phyloP scores from a whole-genome alignment of 352 stramenopile species.

The Thalassiosira livingstoniorum region DNA sequence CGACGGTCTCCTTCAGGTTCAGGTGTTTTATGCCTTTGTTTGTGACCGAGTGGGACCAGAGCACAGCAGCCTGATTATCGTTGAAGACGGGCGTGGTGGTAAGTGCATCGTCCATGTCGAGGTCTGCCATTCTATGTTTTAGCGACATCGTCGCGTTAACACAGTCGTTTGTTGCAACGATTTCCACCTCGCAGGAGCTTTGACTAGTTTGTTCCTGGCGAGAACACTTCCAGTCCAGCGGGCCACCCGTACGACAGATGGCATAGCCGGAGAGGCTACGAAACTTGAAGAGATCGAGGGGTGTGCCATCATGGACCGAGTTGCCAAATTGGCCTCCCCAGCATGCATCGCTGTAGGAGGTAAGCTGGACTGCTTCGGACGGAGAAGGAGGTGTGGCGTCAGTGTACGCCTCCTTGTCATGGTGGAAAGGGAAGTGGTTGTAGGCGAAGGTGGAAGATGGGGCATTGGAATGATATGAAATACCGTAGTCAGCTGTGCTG shows the following conservation, averaged over 20 bases:
- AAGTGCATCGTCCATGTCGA: background rate
- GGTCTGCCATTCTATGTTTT: background rate
- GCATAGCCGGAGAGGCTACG: conserved; percentile 12
- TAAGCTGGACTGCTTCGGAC: background rate
- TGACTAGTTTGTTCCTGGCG: conserved; percentile 12
- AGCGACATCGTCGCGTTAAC: conserved; percentile 16
- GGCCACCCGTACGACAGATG: conserved; percentile 4
- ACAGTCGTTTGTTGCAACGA: conserved; percentile 17
- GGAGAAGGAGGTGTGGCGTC: background rate
- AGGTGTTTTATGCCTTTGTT: conserved; percentile 35
- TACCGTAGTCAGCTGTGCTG: conserved; percentile 1
- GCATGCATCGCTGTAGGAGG: background rate
- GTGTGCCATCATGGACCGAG: too few relatives aligned
- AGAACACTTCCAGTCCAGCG: conserved; percentile 11
- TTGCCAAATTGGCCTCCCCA: too few relatives aligned
- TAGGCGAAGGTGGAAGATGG: background rate
- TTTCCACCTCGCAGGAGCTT: conserved; percentile 36
- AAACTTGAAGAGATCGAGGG: conserved; percentile 2
- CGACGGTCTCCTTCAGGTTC: conserved; percentile 32
- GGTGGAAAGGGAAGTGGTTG: too few relatives aligned
- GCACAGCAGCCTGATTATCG: conserved; percentile 35
- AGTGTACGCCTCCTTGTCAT: conserved; percentile 3
- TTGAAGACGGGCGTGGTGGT: conserved; percentile 31
- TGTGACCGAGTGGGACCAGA: conserved; percentile 24
- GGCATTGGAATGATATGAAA: background rate